Conservation (phyloP, 1,284 basidiomycete genomes). For the Microbotryum violaceum region DNA sequence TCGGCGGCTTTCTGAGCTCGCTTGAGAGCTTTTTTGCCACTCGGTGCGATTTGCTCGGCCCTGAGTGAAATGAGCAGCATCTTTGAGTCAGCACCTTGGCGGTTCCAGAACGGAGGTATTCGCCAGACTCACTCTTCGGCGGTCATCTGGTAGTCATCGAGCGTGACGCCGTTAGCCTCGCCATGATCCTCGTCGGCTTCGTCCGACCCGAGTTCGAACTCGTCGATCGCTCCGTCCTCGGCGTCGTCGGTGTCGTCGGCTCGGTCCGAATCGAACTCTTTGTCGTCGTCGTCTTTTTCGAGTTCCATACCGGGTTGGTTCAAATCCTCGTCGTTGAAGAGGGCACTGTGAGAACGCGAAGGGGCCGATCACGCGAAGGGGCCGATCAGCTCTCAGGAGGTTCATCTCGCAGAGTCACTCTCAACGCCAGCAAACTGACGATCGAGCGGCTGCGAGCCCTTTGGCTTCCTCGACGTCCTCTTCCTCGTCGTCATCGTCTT, state of each 20-base stretch:
- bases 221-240: constrained; percentile 42
- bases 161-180: constrained; percentile 16
- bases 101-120: too few relatives aligned
- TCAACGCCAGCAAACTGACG: constrained; percentile 16
- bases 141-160: constrained; percentile 19
- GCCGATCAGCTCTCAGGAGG: too few relatives aligned
- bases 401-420: too few relatives aligned
- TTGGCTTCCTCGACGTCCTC: constrained; percentile 23
- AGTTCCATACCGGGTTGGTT: constrained; percentile 35
- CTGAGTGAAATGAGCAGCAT: not conserved
- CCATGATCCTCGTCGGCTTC: constrained; percentile 28
- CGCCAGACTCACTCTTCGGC: constrained; percentile 8
- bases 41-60: constrained; percentile 5
- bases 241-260: constrained; percentile 29
- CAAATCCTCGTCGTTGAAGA: constrained; percentile 36
- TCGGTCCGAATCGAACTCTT: constrained; percentile 33
- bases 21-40: constrained; percentile 15
- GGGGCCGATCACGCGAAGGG: too few relatives aligned
- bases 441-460: constrained; percentile 26
- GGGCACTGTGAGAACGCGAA: constrained; percentile 19
- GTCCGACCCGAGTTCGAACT: constrained; percentile 44
- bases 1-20: constrained; percentile 22
- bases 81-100: not conserved
- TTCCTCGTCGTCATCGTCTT: constrained; percentile 20
- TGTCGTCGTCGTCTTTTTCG: constrained; percentile 45